These are phyloP conservation scores for Talaromyces verruculosus DNA, from an alignment of 2,329 filamentous ascomycete species.

Conservation along the genomic window DNA sequence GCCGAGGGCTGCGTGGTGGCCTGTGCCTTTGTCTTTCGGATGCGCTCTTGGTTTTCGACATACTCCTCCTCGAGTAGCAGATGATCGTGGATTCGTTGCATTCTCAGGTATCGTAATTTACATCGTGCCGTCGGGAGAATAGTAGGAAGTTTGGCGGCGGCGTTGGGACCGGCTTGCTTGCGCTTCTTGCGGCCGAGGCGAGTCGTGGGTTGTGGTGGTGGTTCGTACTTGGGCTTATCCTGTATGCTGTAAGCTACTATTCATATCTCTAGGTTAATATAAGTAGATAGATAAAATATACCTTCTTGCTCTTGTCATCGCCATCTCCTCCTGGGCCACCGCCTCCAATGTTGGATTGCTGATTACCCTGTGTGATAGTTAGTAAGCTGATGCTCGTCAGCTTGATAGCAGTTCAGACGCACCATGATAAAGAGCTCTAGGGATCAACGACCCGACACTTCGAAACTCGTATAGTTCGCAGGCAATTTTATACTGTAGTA, in stretches of 20 bases:
- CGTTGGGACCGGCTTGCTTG: slow-evolving; percentile 88
- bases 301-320: slow-evolving; percentile 93
- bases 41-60: slow-evolving; percentile 95
- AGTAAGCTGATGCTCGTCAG: slow-evolving; percentile 11
- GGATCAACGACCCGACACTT: slow-evolving; percentile 9
- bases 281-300: slow-evolving; percentile 37
- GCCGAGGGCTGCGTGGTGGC: slow-evolving; percentile 54
- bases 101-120: slow-evolving; percentile 93
- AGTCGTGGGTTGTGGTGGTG: slow-evolving; percentile 92
- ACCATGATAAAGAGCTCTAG: slow-evolving; percentile 21
- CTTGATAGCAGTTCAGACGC: neutral
- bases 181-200: slow-evolving; percentile 98
- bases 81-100: slow-evolving; percentile 98
- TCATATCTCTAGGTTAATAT: slow-evolving; percentile 6
- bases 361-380: slow-evolving; percentile 45
- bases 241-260: slow-evolving; percentile 40
- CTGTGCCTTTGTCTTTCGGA: slow-evolving; percentile 87
- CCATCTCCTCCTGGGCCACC: slow-evolving; percentile 67
- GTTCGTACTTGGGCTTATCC: slow-evolving; percentile 99
- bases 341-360: slow-evolving; percentile 78
- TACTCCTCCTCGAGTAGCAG: slow-evolving; percentile 96
- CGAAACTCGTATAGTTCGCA: neutral
- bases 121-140: slow-evolving; percentile 95
- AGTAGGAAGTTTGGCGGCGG: slow-evolving; percentile 89
- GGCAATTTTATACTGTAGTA: neutral